A percentile compares a stretch with the other conserved stretches of the same genome.
Evolutionary conservation across 257 asterid species (phyloP).

Genomic region (Asclepias syriaca): DNA sequence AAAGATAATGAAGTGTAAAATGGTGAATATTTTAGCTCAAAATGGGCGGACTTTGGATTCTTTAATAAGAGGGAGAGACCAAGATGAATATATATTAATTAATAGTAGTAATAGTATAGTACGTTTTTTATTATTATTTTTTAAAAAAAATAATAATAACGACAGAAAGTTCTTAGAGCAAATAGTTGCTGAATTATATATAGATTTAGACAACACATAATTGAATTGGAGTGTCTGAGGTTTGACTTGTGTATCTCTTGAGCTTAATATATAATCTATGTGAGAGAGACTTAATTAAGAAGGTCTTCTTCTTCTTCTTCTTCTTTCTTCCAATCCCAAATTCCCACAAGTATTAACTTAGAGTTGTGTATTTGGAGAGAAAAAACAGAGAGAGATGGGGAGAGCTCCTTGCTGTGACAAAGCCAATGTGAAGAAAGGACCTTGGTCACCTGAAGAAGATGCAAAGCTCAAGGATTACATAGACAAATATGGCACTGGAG

Average conservation of each 20-base stretch:
- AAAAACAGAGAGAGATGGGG: constrained; percentile 47
- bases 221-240: constrained; percentile 27
- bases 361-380: constrained; percentile 7
- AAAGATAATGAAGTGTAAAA: too few species aligned
- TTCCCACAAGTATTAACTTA: too few species aligned
- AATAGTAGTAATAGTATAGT: neutral
- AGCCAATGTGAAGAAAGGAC: constrained; percentile 80
- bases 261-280: constrained; percentile 3
- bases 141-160: neutral
- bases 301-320: too few species aligned
- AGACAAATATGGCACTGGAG: constrained; percentile 66
- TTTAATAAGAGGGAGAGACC: constrained; percentile 1
- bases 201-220: constrained; percentile 24
- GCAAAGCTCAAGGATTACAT: constrained; percentile 62
- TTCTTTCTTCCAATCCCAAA: constrained; percentile 9
- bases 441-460: constrained; percentile 96
- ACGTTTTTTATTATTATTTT: too few species aligned
- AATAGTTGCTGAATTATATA: constrained; percentile 13
- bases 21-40: neutral
- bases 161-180: constrained; percentile 20
- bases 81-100: neutral
- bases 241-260: constrained; percentile 50
- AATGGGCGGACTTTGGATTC: constrained; percentile 35
- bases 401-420: constrained; percentile 92
- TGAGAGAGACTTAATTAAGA: neutral